Conservation (phyloP, 139 green algal genomes). For the Asterochloris sp. region DNA sequence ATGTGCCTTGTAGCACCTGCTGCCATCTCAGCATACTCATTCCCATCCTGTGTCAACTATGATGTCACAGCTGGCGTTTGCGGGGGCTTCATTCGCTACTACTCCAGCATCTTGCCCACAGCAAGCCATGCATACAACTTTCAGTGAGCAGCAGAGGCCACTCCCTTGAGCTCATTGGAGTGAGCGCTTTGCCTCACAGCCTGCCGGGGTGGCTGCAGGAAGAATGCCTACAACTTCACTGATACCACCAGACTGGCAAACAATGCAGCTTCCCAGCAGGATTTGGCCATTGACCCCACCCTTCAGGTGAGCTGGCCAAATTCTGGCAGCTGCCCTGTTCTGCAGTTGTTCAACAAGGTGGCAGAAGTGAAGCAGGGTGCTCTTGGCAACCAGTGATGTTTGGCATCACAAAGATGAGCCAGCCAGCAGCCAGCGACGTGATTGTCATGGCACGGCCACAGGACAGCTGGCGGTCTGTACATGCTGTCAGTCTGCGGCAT, state of each 20-base stretch:
- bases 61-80: slow-evolving; percentile 3
- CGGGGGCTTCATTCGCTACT: slow-evolving; percentile 10
- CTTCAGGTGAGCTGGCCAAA: not conserved
- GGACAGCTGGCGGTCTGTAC: too few relatives aligned
- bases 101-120: not conserved
- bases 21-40: not conserved
- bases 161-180: too few relatives aligned
- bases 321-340: too few relatives aligned
- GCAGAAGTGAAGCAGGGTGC: too few relatives aligned
- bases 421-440: too few relatives aligned
- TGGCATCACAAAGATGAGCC: too few relatives aligned
- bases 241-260: not conserved
- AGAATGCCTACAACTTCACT: slow-evolving; percentile 8
- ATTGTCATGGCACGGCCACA: too few relatives aligned
- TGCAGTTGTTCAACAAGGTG: too few relatives aligned
- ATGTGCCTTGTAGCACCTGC: too few relatives aligned
- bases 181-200: not conserved
- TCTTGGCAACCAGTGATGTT: too few relatives aligned
- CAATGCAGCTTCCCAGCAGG: not conserved
- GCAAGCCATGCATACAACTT: slow-evolving; percentile 12
- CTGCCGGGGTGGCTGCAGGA: not conserved
- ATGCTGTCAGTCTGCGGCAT: too few relatives aligned
- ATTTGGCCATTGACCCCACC: slow-evolving; percentile 8
- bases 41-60: slow-evolving; percentile 9
- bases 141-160: not conserved